Percentiles rank a stretch among this genome's conserved stretches.
phyloP scores from a whole-genome alignment of 2,329 filamentous ascomycete genomes.

The Fusarium longipes region DNA sequence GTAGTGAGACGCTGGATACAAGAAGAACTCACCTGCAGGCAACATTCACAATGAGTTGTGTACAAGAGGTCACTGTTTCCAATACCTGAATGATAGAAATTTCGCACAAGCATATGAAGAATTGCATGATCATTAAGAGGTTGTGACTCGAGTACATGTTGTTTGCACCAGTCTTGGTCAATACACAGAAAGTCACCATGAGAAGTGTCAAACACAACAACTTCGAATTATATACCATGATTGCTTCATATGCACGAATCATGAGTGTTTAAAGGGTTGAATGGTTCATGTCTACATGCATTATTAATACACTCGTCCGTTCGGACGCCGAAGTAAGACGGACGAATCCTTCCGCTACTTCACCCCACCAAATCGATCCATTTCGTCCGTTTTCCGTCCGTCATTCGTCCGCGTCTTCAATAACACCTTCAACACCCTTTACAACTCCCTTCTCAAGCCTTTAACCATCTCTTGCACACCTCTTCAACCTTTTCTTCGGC shows the following conservation, averaged over 20 bases:
- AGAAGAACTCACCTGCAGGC: too few relatives aligned
- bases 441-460: not conserved
- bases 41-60: too few relatives aligned
- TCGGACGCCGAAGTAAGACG: conserved; percentile 34
- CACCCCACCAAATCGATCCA: not conserved
- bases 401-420: conserved; percentile 7
- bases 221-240: too few relatives aligned
- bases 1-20: too few relatives aligned
- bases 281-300: not conserved
- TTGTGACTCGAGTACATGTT: not conserved
- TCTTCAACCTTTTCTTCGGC: conserved; percentile 29
- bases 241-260: too few relatives aligned
- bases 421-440: not conserved
- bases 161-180: not conserved
- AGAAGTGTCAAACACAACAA: too few relatives aligned
- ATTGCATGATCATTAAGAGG: not conserved
- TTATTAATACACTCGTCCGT: conserved; percentile 25
- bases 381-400: conserved; percentile 38
- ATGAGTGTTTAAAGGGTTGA: too few relatives aligned
- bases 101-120: too few relatives aligned
- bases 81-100: too few relatives aligned
- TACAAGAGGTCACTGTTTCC: too few relatives aligned
- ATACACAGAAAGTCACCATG: too few relatives aligned
- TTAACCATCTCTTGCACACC: not conserved
- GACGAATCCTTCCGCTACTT: conserved; percentile 10